phyloP scores from a whole-genome alignment of 352 stramenopile genomes.

The Nothophytophthora sp. region DNA sequence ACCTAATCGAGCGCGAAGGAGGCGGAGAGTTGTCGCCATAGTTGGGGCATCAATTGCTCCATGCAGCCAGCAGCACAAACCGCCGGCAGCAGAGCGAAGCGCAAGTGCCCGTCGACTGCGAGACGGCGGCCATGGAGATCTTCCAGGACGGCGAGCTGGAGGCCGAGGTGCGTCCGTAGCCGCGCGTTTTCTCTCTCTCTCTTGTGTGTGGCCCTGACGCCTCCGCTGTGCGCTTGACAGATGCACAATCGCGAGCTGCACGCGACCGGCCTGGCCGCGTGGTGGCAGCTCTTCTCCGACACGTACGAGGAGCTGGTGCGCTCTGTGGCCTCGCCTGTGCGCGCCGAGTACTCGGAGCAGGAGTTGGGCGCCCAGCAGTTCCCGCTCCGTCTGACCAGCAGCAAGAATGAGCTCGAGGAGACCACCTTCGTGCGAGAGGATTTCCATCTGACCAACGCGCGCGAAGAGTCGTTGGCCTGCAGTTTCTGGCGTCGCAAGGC shows the following conservation, averaged over 20 bases:
- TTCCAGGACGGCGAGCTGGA: slow-evolving; percentile 82
- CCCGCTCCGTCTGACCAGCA: slow-evolving; percentile 4
- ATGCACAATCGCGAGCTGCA: slow-evolving; percentile 62
- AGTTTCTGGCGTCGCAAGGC: slow-evolving; percentile 61
- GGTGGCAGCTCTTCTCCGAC: slow-evolving; percentile 73
- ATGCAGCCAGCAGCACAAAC: too few relatives aligned
- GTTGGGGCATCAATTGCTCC: too few relatives aligned
- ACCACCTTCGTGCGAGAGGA: slow-evolving; percentile 65
- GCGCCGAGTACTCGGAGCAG: slow-evolving; percentile 52
- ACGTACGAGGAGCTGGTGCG: slow-evolving; percentile 79
- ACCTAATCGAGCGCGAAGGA: too few relatives aligned
- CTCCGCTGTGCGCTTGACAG: slow-evolving; percentile 15
- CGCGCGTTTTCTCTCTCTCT: not conserved
- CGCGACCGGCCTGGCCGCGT: slow-evolving; percentile 49
- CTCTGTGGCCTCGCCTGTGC: slow-evolving; percentile 63
- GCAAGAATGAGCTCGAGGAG: slow-evolving; percentile 3
- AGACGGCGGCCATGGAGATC: slow-evolving; percentile 80
- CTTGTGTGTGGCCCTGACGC: not conserved
- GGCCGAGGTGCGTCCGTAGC: slow-evolving; percentile 46
- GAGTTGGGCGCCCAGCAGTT: slow-evolving; percentile 49
- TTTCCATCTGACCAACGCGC: slow-evolving; percentile 54
- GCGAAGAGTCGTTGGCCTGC: slow-evolving; percentile 59
- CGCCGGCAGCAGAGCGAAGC: too few relatives aligned
- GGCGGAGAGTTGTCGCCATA: too few relatives aligned
- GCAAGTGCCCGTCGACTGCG: slow-evolving; percentile 3